phyloP scores from a whole-genome alignment of 2,329 filamentous ascomycete species.

The Hypoxylon sp. region DNA sequence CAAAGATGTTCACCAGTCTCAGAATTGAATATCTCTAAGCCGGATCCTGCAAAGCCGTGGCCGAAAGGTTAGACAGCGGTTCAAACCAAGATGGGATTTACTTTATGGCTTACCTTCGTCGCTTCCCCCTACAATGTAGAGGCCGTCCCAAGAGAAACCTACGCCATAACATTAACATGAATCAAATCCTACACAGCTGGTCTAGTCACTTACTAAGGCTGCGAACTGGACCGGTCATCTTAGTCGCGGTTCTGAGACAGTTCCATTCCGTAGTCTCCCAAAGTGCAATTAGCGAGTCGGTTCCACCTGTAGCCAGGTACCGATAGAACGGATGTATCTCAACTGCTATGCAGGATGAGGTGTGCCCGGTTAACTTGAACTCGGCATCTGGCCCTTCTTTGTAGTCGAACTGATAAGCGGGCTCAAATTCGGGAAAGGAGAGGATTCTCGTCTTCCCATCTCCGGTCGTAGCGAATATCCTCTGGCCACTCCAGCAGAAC shows the following conservation, averaged over 20 bases:
- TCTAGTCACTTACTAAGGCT: slow-evolving; percentile 70
- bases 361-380: slow-evolving; percentile 79
- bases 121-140: slow-evolving; percentile 80
- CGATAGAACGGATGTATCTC: slow-evolving; percentile 79
- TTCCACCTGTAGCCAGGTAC: slow-evolving; percentile 81
- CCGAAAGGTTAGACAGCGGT: slow-evolving; percentile 26
- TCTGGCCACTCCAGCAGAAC: slow-evolving; percentile 80
- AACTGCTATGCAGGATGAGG: slow-evolving; percentile 77
- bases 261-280: slow-evolving; percentile 87
- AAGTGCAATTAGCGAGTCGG: slow-evolving; percentile 80
- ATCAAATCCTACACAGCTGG: background rate
- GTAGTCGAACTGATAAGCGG: slow-evolving; percentile 65
- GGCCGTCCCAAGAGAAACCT: slow-evolving; percentile 85
- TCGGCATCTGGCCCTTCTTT: slow-evolving; percentile 62
- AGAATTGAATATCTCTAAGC: slow-evolving; percentile 78
- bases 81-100: slow-evolving; percentile 10
- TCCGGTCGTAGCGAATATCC: slow-evolving; percentile 78
- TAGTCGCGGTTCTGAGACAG: slow-evolving; percentile 78
- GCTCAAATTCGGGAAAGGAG: slow-evolving; percentile 75
- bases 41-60: slow-evolving; percentile 61
- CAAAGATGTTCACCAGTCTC: slow-evolving; percentile 82
- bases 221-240: slow-evolving; percentile 77
- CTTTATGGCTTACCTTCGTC: slow-evolving; percentile 71
- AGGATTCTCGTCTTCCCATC: slow-evolving; percentile 80
- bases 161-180: slow-evolving; percentile 45